Evolutionary conservation across 805 yeast genomes (phyloP), one percentile per base, ranked within the genome.

Genomic region (Saccharomyces jurei): DNA sequence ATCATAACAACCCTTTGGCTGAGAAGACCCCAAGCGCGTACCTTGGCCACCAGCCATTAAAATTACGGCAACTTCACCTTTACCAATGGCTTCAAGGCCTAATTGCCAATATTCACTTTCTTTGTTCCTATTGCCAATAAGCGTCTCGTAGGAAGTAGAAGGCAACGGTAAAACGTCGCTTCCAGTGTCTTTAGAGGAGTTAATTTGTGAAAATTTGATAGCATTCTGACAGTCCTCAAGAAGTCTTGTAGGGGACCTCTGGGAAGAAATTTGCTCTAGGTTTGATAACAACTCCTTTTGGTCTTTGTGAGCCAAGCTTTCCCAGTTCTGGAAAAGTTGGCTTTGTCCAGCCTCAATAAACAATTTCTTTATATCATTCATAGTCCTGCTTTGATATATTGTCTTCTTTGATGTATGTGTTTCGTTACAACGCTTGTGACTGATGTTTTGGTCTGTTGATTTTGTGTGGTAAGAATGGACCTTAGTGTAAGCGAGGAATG

Each of bases 41-140:
- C 99, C 99, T 71, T 94, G 99, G 50, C 99, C 99, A 54, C 99
- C 99, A 11, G 99, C 97, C 87, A 94, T 86, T 52, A 94, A 76
- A 47, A 94, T 77, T 4, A 94, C 92, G 32, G 89, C 99, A 26
- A 92, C 98, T 64, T 86, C 81, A 59, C 85, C 85, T 13, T 75
- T 69, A 17, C 80, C 70, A 52, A 94, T 84, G 30, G 92, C 87
- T 27, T 81, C 74, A 17, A 84, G 69, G 13, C 99, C 99, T 14
- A 72, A 46, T 2, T 69, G 54, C 25, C 63, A 60, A 81, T 85
- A 86, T 64, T 78, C 71, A 9, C 56, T 55, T 6, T 65, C 56
- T 28, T 68, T 57, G 8, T 67, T 62, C 11, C 56, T 58, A 32
- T 68, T 61, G 6, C 64, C 67, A 47, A 70, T 68, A 29, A 80